Evolutionary conservation across 2,329 filamentous ascomycete species (phyloP), one percentile per base, ranked within the genome.

Genomic region (Dryadomyces quercus-mongolicae): DNA sequence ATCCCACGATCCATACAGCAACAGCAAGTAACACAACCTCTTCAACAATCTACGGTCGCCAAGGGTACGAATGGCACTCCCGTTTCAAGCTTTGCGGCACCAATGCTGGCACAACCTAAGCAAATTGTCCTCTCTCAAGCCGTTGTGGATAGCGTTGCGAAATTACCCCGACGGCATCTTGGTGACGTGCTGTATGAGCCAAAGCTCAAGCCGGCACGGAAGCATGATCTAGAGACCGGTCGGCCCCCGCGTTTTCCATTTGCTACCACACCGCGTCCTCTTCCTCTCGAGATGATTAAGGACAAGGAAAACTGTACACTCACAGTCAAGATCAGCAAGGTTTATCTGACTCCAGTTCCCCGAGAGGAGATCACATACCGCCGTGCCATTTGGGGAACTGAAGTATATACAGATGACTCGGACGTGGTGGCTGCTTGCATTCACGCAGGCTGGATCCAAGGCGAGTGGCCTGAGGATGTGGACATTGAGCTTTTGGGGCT

Each of bases 321-420:
- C 58, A 96, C 89, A 0, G 78, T 98, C 57, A 88, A 93, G 62
- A 83, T 98, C 7, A 86, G 91, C 2, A 82, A 86, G 31, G 80
- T 86, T 49, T 89, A 93, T 62, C 73, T 98, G 8, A 80, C 80
- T 9, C 68, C 81, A 0, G 70, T 75, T 8, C 80, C 86, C 22
- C 79, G 92, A 34, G 87, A 93, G 65, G 88, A 94, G 60, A 91
- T 97, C 52, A 94, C 90, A 12, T 72, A 81, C 8, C 80, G 88
- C 38, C 80, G 86, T 20, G 87, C 88, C 8, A 68, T 98, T 0
- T 98, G 92, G 91, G 93, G 93, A 1, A 93, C 89, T 0, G 91
- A 94, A 42, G 79, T 98, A 7, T 97, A 97, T 65, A 95, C 90
- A 0, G 93, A 98, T 62, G 93, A 98, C 68, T 95, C 90, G 0